Conservation (phyloP, 202 grass and related monocot species). For the Dendrocalamus latiflorus region DNA sequence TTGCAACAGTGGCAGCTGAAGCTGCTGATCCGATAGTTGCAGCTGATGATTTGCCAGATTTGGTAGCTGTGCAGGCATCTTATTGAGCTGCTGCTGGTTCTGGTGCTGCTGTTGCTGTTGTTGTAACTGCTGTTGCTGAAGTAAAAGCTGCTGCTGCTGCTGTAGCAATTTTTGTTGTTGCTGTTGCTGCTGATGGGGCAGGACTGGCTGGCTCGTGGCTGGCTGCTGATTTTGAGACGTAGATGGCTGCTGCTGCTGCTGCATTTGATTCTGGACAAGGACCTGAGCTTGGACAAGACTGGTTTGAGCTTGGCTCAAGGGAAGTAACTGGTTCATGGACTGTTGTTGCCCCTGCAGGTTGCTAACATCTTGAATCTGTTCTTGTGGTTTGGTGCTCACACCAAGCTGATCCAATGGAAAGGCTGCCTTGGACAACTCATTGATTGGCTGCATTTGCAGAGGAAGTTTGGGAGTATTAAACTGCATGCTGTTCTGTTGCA, state of each 20-base stretch:
- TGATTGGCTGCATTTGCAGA: constrained; percentile 56
- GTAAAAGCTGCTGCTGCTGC: constrained; percentile 57
- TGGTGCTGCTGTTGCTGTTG: constrained; percentile 58
- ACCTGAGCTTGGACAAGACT: constrained; percentile 62
- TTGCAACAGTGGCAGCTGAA: constrained; percentile 46
- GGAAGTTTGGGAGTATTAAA: constrained; percentile 55
- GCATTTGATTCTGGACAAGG: constrained; percentile 60
- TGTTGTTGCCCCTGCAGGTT: constrained; percentile 67
- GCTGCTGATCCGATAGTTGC: constrained; percentile 42
- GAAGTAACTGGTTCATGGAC: constrained; percentile 50
- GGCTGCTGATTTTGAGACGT: constrained; percentile 56
- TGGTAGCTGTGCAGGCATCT: constrained; percentile 28
- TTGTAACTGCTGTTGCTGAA: too few species aligned
- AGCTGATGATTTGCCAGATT: constrained; percentile 32
- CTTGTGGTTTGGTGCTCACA: constrained; percentile 36
- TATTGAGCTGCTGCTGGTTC: constrained; percentile 60
- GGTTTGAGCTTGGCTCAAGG: constrained; percentile 70
- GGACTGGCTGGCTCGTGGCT: constrained; percentile 25
- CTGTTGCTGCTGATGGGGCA: constrained; percentile 29
- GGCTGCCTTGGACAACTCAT: constrained; percentile 55
- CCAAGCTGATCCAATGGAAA: constrained; percentile 59
- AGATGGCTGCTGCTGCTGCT: constrained; percentile 44
- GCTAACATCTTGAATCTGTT: constrained; percentile 43
- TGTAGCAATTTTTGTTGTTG: constrained; percentile 40
- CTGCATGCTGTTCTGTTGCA: constrained; percentile 75